Evolutionary conservation across 129 eudicot genomes (phyloP).

Genomic region (sunflower (Helianthus annuus)): HanXRQr2.0-SUNRISE NC_035433.2:83256537-83257036

Average conservation of each 20-base stretch:
- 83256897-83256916: neutral
- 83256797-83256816: neutral
- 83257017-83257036: slow-evolving; percentile 17
- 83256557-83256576: neutral
- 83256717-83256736: neutral
- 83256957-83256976: neutral
- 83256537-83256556: neutral
- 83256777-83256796: too few relatives aligned
- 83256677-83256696: neutral
- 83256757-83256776: slow-evolving; percentile 8
- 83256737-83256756: neutral
- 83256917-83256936: neutral
- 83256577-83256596: too few relatives aligned
- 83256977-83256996: neutral
- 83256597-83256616: neutral
- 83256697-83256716: neutral
- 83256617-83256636: slow-evolving; percentile 20
- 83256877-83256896: slow-evolving; percentile 10
- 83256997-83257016: neutral
- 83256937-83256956: neutral
- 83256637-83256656: neutral
- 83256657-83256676: neutral
- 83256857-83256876: neutral
- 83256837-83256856: neutral
- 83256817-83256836: slow-evolving; percentile 19